Evolutionary conservation across 441 rosid species (phyloP), one percentile per base, ranked within the genome.

Genomic region (Gossypium lobatum): DNA sequence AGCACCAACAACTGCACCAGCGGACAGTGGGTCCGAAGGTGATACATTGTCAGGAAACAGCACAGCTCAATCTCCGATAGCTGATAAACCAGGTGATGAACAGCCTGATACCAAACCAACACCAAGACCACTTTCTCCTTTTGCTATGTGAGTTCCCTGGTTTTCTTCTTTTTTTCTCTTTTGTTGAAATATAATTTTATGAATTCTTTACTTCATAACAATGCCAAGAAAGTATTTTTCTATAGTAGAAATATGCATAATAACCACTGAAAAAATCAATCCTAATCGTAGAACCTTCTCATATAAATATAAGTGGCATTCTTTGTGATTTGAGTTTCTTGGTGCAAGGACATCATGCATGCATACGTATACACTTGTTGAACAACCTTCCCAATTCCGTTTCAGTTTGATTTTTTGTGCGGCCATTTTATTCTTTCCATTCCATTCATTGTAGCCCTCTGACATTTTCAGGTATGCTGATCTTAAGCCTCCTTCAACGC

Each of bases 41-140:
- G 42, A 66, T 74, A 9, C 66, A 48, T n/a, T 63, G 37, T 71
- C 77, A 17, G 86, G 55, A 70, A 85, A 83, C 58, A 80, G 54
- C 3, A 67, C 73, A n/a, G 78, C 89, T 72, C 78, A 82, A 54
- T 63, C 82, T 75, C 67, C 18, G 13, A n/a, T 62, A 39, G 26
- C 75, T 42, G 74, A 75, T 37, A 31, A 73, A 59, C 72, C 84
- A 21, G 64, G 23, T 31, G 65, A 77, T 20, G 9, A 55, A 63
- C 78, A 60, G 26, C 80, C 77, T 13, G 64, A 79, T 14, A 16
- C 46, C 58, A 77, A 62, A 61, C 79, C 83, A 72, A 86, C 77
- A 45, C 82, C 77, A 64, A 79, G 80, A 48, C 91, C 95, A 58
- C 87, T 88, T 64, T 93, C 98, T 70, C 95, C 98, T 71, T 93